Base-by-base conservation (phyloP, 106 monocot species). In the Acanthochlamys bracteata region DNA sequence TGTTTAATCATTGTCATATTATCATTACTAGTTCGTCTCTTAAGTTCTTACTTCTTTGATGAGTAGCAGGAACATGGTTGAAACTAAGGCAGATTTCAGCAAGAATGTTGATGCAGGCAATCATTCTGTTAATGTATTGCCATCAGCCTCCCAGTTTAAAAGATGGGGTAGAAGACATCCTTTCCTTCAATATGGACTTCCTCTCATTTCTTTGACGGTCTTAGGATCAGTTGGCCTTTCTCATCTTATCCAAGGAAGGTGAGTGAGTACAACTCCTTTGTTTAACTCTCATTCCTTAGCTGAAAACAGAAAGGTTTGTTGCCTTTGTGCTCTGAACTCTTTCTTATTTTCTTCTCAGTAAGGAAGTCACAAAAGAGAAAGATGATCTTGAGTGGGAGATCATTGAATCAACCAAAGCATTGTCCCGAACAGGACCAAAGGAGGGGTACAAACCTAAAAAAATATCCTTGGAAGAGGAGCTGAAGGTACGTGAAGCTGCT, bases 321-420 rank as follows among this genome's bases (percentile, higher is more conserved):
- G n/a, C n/a, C n/a, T n/a, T n/a, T n/a, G n/a, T n/a, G n/a, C n/a
- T n/a, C n/a, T n/a, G n/a, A n/a, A n/a, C n/a, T n/a, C n/a, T n/a
- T n/a, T n/a, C n/a, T n/a, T n/a, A n/a, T n/a, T n/a, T n/a, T n/a
- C n/a, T n/a, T n/a, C 45, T 24, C 66, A 94, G 94, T 22, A 90
- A 94, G 63, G 90, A 94, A 68, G 74, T 94, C 52, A 78, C 79
- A 4, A 94, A 90, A 66, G 90, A 94, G 75, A 94, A 86, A 69
- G 94, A 94, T 59, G 84, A 94, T 73, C 61, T 89, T 19, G 94
- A 90, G 56, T 94, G 94, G 94, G 84, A 90, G 65, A 73, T 83
- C 6, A 81, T 90, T 67, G 84, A 94, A 56, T 82, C 69, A 27
- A 86, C 79, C 10, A 94, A 76, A 79, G 78, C 90, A 13, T 63